phyloP scores from a whole-genome alignment of 2,329 filamentous ascomycete species.

The Cercospora zeae-maydis region DNA sequence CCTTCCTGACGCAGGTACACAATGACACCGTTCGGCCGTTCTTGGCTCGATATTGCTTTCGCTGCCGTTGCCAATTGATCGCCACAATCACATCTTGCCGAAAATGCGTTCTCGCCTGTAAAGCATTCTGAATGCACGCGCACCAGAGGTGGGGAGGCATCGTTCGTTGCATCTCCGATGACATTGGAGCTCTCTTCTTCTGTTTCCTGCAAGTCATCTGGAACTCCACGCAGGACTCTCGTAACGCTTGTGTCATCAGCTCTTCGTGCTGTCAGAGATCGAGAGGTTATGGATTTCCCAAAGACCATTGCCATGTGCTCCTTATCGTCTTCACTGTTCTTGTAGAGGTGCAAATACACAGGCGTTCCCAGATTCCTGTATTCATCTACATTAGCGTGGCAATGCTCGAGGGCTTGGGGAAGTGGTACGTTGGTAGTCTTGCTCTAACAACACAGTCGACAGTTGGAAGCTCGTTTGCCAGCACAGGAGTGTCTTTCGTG shows the following conservation, averaged over 20 bases:
- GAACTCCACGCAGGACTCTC: constrained; percentile 29
- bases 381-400: too few species aligned
- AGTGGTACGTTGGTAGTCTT: too few species aligned
- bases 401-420: too few species aligned
- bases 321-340: constrained; percentile 88
- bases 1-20: constrained; percentile 95
- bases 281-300: constrained; percentile 74
- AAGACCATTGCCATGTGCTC: constrained; percentile 98
- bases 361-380: too few species aligned
- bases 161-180: too few species aligned
- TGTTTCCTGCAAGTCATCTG: constrained; percentile 21
- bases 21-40: constrained; percentile 64
- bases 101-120: constrained; percentile 97
- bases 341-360: constrained; percentile 90
- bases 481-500: too few species aligned
- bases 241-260: constrained; percentile 70
- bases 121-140: constrained; percentile 98
- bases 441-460: too few species aligned
- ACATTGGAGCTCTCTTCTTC: too few species aligned
- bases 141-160: constrained; percentile 63
- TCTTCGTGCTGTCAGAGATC: constrained; percentile 63
- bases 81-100: constrained; percentile 92
- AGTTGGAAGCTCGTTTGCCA: too few species aligned
- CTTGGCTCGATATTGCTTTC: constrained; percentile 66
- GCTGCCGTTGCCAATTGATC: constrained; percentile 97